A percentile compares a stretch with the other conserved stretches of the same genome.
These are phyloP conservation scores for Cryptococcus hybrid DNA, from an alignment of 1,284 basidiomycete genomes.

Conservation along the genomic window DNA sequence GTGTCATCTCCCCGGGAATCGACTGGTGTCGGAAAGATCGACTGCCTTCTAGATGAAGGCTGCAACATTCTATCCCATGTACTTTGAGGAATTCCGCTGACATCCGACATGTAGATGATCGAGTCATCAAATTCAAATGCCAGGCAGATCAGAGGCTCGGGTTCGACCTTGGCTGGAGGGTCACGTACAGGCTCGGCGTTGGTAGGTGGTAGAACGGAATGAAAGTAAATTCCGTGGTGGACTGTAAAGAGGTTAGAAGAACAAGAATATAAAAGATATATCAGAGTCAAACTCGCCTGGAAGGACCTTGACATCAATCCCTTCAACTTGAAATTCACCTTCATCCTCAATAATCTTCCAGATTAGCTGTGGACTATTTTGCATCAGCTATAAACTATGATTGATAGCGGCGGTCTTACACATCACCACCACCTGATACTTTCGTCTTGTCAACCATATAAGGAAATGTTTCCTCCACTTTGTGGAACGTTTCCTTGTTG, in stretches of 20 bases:
- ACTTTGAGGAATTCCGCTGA: conserved; percentile 35
- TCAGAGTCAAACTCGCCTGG: conserved; percentile 20
- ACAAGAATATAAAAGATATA: background rate
- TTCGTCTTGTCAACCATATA: conserved; percentile 49
- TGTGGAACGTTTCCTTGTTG: conserved; percentile 39
- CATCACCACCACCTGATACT: conserved; percentile 51
- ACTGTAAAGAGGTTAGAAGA: conserved; percentile 9
- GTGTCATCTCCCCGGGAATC: background rate
- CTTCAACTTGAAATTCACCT: conserved; percentile 33
- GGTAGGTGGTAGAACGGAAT: conserved; percentile 14
- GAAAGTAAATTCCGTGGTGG: conserved; percentile 41
- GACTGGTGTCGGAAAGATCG: conserved; percentile 5
- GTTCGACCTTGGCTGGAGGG: conserved; percentile 8
- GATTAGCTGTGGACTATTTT: conserved; percentile 28
- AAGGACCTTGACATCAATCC: conserved; percentile 35
- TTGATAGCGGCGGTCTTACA: conserved; percentile 23
- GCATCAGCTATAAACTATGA: background rate
- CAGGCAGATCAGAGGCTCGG: conserved; percentile 43
- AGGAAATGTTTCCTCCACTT: conserved; percentile 43
- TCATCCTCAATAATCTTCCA: conserved; percentile 43
- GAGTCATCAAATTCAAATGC: conserved; percentile 43
- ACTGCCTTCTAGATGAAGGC: background rate
- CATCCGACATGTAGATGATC: conserved; percentile 45
- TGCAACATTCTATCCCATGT: conserved; percentile 25
- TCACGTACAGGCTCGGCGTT: conserved; percentile 4